Evolutionary conservation across 768 basidiomycete species (phyloP), one percentile per base, ranked within the genome.

Genomic region (Suillus plorans): DNA sequence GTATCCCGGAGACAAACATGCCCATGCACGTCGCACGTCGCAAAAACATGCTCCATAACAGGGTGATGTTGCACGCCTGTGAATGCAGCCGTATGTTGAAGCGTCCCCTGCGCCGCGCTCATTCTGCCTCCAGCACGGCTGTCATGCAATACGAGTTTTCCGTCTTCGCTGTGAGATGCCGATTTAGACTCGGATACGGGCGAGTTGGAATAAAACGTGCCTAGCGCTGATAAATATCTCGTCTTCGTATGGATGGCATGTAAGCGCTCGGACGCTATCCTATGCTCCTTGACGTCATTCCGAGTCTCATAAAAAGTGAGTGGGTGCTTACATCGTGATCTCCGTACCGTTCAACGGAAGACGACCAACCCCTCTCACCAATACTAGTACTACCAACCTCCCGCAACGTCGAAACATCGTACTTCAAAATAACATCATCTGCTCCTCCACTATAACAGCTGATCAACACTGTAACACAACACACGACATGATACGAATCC

Each of bases 21-120:
- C 5, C 91, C 90, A 18, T 70, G 74, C 13, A 71, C 77, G 66
- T 91, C 89, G 63, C 87, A 85, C 4, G 88, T 89, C 6, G 82
- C 83, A 67, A 94, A 92, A 57, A 92, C 71, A 68, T 91, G 81
- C 44, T 89, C 85, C 80, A 89, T 85, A 37, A 66, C 71, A 14
- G 92, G 92, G 70, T 94, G 90, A 61, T 83, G 87, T 68, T 87
- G 82, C 6, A 89, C 84, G 47, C 85, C 84, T 0, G 88, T 89
- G 61, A 89, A 84, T 69, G 90, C 88, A 53, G 81, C 68, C 14
- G 71, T 68, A 8, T 87, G 76, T 68, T 86, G 85, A 7, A 92
- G 68, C 16, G 78, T 84, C 49, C 83, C 80, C 64, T 85, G 84
- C 3, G 84, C 82, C 13, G 77, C 74, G 25, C 74, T 71, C 60